phyloP scores from a whole-genome alignment of 495 filamentous ascomycete species.

The Hapsidospora chrysogenum region DNA sequence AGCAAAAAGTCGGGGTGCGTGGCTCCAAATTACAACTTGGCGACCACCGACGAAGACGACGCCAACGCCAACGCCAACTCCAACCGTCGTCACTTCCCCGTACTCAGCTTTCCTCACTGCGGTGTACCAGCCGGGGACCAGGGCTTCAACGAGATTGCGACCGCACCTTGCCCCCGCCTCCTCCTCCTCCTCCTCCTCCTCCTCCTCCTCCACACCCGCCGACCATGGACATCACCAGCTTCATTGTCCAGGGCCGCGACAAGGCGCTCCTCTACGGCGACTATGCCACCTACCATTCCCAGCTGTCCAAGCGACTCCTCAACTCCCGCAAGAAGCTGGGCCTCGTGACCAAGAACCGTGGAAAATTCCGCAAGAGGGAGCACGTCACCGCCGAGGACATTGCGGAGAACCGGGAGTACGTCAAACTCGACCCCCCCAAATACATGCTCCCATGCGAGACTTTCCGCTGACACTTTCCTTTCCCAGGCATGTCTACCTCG shows the following conservation, averaged over 20 bases:
- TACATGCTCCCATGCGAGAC: neutral
- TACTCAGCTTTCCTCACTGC: too few species aligned
- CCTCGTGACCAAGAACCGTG: constrained; percentile 63
- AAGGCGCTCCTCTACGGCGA: constrained; percentile 74
- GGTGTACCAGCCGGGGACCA: too few species aligned
- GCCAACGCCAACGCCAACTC: too few species aligned
- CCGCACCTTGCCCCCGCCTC: too few species aligned
- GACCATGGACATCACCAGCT: constrained; percentile 80
- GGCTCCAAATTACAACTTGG: too few species aligned
- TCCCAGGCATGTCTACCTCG: constrained; percentile 58
- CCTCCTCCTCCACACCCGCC: too few species aligned
- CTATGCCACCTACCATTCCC: constrained; percentile 67
- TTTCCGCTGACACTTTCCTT: too few species aligned
- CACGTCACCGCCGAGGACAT: constrained; percentile 65
- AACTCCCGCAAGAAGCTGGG: constrained; percentile 72
- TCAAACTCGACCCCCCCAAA: neutral
- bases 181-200: too few species aligned
- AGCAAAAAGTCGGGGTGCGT: too few species aligned
- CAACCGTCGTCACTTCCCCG: too few species aligned
- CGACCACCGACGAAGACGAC: too few species aligned
- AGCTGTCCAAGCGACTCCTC: constrained; percentile 67
- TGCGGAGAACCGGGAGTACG: constrained; percentile 56
- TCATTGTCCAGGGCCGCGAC: constrained; percentile 59
- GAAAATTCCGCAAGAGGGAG: constrained; percentile 62
- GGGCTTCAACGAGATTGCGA: too few species aligned